These are phyloP conservation scores for Colletotrichum acutatum DNA, from an alignment of 2,329 filamentous ascomycete species.

Conservation along the genomic window DNA sequence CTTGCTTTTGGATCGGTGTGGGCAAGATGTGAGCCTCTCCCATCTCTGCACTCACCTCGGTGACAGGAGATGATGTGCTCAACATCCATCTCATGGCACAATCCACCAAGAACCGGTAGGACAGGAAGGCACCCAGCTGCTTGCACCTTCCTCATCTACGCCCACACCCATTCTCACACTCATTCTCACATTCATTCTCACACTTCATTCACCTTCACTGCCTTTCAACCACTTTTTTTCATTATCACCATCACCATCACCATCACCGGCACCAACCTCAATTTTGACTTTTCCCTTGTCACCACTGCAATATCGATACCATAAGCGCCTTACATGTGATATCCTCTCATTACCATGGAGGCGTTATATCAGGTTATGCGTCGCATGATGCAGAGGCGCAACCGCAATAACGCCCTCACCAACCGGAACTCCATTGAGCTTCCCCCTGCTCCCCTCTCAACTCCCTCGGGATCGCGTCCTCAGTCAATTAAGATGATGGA, in stretches of 20 bases:
- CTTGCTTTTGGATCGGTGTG: conserved; percentile 9
- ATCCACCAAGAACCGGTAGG: background rate
- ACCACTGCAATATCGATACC: background rate
- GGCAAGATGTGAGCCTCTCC: background rate
- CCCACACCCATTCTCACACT: background rate
- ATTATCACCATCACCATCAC: background rate
- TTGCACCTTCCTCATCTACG: background rate
- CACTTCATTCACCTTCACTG: background rate
- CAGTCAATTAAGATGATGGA: conserved; percentile 13
- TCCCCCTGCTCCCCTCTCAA: conserved; percentile 25
- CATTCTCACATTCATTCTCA: background rate
- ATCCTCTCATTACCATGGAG: conserved; percentile 1
- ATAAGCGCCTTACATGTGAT: background rate
- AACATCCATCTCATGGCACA: background rate
- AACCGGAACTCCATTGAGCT: conserved; percentile 28
- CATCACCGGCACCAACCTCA: background rate
- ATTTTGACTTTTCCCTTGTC: background rate
- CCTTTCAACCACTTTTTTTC: background rate
- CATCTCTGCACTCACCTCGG: conserved; percentile 10
- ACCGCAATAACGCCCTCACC: conserved; percentile 15
- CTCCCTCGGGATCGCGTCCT: conserved; percentile 24
- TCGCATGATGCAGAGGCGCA: conserved; percentile 22
- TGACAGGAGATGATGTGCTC: background rate
- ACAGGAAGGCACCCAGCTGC: background rate
- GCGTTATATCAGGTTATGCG: conserved; percentile 25